Evolutionary conservation across 306 rosid species (phyloP).

Genomic region (Elaeagnus macrophylla): DNA sequence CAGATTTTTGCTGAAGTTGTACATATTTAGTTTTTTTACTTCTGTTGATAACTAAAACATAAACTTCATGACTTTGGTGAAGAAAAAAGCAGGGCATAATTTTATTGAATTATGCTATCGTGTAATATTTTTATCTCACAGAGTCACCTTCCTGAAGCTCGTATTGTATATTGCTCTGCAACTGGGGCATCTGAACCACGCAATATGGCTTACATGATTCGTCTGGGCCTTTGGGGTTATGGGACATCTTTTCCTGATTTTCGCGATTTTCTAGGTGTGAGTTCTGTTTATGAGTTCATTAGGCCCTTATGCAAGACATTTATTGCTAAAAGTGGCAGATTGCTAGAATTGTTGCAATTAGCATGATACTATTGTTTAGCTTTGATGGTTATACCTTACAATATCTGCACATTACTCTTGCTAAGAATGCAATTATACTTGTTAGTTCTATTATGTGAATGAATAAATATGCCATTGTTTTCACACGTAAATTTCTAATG

Average conservation of each 20-base stretch:
- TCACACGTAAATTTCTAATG: too few relatives aligned
- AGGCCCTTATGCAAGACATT: too few relatives aligned
- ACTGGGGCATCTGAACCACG: conserved; percentile 99
- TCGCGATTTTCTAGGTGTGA: conserved; percentile 78
- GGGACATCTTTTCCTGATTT: conserved; percentile 82
- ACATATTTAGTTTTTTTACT: too few relatives aligned
- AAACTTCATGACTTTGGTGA: not conserved
- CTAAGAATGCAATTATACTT: too few relatives aligned
- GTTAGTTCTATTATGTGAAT: not conserved
- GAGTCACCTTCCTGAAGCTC: conserved; percentile 85
- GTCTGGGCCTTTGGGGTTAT: conserved; percentile 97
- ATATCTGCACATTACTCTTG: not conserved
- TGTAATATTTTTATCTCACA: conserved; percentile 31
- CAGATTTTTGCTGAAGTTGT: too few relatives aligned
- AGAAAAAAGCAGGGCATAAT: not conserved
- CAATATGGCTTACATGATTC: conserved; percentile 97
- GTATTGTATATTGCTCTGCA: conserved; percentile 92
- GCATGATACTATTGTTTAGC: not conserved
- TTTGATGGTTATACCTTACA: not conserved
- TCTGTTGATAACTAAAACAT: not conserved
- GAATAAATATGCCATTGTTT: not conserved
- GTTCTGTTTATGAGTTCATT: conserved; percentile 4
- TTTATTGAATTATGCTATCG: conserved; percentile 9
- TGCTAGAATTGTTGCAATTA: too few relatives aligned
- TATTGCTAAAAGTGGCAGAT: too few relatives aligned